Evolutionary conservation across 306 rosid species (phyloP).

Genomic region (Cucumis sativus): DNA sequence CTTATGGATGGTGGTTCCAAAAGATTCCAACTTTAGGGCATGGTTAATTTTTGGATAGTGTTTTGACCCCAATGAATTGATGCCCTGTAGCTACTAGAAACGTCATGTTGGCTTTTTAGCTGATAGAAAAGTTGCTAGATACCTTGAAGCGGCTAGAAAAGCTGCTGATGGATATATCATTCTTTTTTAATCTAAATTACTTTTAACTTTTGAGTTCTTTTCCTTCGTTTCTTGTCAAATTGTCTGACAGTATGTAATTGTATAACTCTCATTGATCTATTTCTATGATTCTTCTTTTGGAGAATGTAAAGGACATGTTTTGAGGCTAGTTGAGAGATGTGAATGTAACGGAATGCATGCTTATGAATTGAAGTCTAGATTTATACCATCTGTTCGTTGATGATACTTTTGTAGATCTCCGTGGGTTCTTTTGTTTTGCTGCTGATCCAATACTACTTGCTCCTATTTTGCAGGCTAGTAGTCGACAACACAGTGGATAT

Average conservation of each 20-base stretch:
- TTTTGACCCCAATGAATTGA: not conserved
- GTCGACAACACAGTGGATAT: constrained; percentile 57
- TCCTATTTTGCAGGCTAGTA: constrained; percentile 55
- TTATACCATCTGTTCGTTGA: not conserved
- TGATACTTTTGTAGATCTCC: not conserved
- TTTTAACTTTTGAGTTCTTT: not conserved
- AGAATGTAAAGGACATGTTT: not conserved
- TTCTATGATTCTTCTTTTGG: not conserved
- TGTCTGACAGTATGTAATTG: not conserved
- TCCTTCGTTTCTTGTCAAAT: not conserved
- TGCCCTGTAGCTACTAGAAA: not conserved
- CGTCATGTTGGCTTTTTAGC: not conserved
- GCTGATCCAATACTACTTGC: not conserved
- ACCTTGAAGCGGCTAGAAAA: not conserved
- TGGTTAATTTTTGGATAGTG: not conserved
- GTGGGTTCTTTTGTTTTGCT: not conserved
- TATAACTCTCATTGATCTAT: not conserved
- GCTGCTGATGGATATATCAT: not conserved
- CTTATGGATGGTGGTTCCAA: not conserved
- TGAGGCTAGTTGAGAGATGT: not conserved
- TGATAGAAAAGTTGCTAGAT: not conserved
- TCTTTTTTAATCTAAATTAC: not conserved
- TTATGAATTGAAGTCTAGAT: not conserved
- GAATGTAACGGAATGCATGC: not conserved
- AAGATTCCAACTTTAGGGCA: not conserved